phyloP scores from a whole-genome alignment of 202 grass and related monocot genomes.

The Saccharum hybrid region DNA sequence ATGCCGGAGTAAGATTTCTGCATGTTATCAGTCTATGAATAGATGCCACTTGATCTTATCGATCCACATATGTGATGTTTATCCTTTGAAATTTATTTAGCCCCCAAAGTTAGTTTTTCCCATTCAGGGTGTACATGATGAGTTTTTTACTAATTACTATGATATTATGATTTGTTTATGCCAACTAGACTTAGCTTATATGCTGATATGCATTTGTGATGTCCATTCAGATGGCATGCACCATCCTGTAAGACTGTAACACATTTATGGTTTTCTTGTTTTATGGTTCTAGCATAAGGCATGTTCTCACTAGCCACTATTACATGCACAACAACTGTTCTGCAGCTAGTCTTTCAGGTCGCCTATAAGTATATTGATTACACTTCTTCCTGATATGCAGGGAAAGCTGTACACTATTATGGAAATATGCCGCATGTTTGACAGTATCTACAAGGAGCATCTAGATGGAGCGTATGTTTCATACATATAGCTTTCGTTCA shows the following conservation, averaged over 20 bases:
- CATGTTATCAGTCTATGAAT: neutral
- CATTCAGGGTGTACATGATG: neutral
- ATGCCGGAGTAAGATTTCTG: constrained; percentile 74
- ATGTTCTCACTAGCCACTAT: neutral
- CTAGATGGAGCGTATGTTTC: no score
- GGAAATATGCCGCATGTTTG: no score
- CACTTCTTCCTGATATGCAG: constrained; percentile 48
- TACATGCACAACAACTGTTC: neutral
- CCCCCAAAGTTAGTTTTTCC: neutral
- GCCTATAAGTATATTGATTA: neutral
- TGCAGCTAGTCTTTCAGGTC: neutral
- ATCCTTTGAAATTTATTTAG: neutral
- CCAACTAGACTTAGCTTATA: neutral
- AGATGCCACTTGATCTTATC: neutral
- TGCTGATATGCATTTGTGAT: constrained; percentile 6
- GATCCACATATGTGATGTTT: neutral
- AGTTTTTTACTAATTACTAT: neutral
- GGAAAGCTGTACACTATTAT: no score
- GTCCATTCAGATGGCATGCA: neutral
- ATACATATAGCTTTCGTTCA: no score
- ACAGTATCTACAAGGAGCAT: no score
- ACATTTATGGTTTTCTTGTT: neutral
- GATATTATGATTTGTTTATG: neutral
- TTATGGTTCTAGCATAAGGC: constrained; percentile 10
- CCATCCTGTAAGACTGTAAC: no score